Conservation (phyloP, 768 basidiomycete genomes). For the Suillus subaureus region DNA sequence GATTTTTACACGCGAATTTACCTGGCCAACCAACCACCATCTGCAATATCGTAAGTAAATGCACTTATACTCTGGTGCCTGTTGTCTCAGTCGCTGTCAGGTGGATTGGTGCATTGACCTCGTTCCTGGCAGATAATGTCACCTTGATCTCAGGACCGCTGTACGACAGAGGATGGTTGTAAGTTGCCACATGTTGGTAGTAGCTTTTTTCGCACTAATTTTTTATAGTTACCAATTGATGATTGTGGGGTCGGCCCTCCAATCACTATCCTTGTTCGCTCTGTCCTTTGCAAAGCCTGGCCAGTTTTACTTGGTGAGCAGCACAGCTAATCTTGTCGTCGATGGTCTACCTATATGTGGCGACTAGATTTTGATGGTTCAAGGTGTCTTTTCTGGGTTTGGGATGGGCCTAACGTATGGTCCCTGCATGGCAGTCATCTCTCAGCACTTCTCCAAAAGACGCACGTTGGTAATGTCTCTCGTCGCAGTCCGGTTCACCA, state of each 20-base stretch:
- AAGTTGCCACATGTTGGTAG: slow-evolving; percentile 5
- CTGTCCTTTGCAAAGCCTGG: slow-evolving; percentile 41
- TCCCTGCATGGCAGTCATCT: slow-evolving; percentile 43
- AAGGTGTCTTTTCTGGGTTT: slow-evolving; percentile 45
- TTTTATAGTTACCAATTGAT: slow-evolving; percentile 12
- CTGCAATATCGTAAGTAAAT: slow-evolving; percentile 30
- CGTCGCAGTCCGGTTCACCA: slow-evolving; percentile 47
- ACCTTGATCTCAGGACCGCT: slow-evolving; percentile 32
- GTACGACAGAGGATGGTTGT: slow-evolving; percentile 37
- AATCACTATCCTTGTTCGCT: slow-evolving; percentile 35
- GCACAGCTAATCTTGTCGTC: neutral
- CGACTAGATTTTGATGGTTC: slow-evolving; percentile 43
- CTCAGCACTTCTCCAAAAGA: slow-evolving; percentile 46
- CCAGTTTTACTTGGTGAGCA: slow-evolving; percentile 39
- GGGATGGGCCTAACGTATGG: slow-evolving; percentile 47
- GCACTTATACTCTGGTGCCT: slow-evolving; percentile 26
- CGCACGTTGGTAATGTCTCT: slow-evolving; percentile 48
- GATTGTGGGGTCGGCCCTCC: slow-evolving; percentile 18
- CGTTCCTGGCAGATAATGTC: slow-evolving; percentile 33
- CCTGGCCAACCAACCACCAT: slow-evolving; percentile 28
- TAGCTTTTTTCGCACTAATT: neutral
- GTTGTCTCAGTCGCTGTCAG: slow-evolving; percentile 24
- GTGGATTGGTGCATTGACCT: slow-evolving; percentile 38
- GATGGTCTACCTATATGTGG: neutral
- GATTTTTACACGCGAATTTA: slow-evolving; percentile 36